Evolutionary conservation across 148 eudicot genomes (phyloP).

Genomic region (Suaeda aralocaspica): DNA sequence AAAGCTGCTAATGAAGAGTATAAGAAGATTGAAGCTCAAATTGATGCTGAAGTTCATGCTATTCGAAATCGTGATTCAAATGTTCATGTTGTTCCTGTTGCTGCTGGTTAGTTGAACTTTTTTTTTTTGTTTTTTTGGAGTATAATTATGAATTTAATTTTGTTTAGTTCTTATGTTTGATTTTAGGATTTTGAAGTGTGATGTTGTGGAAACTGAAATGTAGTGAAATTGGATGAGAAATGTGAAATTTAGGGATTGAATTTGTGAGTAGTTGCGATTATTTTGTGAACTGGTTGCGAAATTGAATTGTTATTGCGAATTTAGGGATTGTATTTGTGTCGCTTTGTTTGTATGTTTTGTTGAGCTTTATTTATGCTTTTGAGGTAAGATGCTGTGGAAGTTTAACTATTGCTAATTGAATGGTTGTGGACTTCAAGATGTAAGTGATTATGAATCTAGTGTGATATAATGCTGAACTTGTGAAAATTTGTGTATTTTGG

Average conservation of each 20-base stretch:
- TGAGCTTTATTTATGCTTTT: no score
- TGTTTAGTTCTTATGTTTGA: neutral
- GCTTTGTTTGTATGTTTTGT: no score
- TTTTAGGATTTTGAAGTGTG: constrained; percentile 9
- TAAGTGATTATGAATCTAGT: no score
- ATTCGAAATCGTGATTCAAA: constrained; percentile 48
- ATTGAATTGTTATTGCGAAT: neutral
- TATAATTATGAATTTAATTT: no score
- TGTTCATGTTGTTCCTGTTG: constrained; percentile 79
- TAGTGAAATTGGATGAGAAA: neutral
- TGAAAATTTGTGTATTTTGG: no score
- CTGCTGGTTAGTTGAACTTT: constrained; percentile 52
- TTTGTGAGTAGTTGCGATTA: neutral
- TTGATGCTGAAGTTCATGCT: constrained; percentile 54
- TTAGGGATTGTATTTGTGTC: neutral
- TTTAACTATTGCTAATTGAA: no score
- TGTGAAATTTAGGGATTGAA: constrained; percentile 2
- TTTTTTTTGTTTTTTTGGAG: neutral
- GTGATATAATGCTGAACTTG: no score
- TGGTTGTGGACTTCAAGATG: no score
- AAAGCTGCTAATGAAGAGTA: constrained; percentile 34
- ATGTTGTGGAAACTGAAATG: neutral
- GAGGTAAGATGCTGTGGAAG: no score
- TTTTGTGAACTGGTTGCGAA: neutral
- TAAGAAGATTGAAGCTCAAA: constrained; percentile 51